Conservation (phyloP, 495 filamentous ascomycete genomes). For the Aspergillus leporis region DNA sequence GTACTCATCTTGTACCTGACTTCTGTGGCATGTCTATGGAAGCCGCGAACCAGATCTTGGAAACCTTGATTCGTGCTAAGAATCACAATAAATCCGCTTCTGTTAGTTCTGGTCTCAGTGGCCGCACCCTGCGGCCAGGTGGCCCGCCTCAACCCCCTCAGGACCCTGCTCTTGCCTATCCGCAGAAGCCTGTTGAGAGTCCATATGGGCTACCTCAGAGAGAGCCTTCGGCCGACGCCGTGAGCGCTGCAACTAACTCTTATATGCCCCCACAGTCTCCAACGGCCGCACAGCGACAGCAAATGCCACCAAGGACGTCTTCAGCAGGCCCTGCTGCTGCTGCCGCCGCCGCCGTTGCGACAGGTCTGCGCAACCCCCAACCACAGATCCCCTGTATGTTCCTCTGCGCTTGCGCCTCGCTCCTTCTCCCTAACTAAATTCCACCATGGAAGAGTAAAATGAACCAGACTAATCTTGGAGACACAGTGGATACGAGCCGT, state of each 20-base stretch:
- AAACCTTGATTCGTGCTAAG: conserved; percentile 45
- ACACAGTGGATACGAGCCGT: conserved; percentile 29
- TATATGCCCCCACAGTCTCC: conserved; percentile 47
- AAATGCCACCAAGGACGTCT: conserved; percentile 37
- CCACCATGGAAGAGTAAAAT: not conserved
- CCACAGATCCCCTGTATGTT: conserved; percentile 39
- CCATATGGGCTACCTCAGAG: conserved; percentile 49
- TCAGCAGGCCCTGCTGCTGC: conserved; percentile 31
- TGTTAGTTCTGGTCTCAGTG: conserved; percentile 57
- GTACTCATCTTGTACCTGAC: conserved; percentile 94
- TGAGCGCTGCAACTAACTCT: conserved; percentile 48
- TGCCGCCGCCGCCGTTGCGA: conserved; percentile 39
- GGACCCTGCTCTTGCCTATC: conserved; percentile 43
- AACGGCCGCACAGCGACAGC: conserved; percentile 36
- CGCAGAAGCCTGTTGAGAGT: conserved; percentile 49
- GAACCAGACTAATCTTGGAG: not conserved
- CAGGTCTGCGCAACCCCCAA: conserved; percentile 31
- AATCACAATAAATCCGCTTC: conserved; percentile 48
- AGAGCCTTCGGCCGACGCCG: conserved; percentile 47
- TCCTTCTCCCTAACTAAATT: not conserved
- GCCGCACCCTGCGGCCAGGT: conserved; percentile 64
- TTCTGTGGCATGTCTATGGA: conserved; percentile 99
- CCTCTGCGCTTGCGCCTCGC: not conserved
- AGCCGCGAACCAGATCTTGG: conserved; percentile 87
- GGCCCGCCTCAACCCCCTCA: conserved; percentile 50